phyloP scores from a whole-genome alignment of 768 basidiomycete genomes.

The Termitomyces sp. region DNA sequence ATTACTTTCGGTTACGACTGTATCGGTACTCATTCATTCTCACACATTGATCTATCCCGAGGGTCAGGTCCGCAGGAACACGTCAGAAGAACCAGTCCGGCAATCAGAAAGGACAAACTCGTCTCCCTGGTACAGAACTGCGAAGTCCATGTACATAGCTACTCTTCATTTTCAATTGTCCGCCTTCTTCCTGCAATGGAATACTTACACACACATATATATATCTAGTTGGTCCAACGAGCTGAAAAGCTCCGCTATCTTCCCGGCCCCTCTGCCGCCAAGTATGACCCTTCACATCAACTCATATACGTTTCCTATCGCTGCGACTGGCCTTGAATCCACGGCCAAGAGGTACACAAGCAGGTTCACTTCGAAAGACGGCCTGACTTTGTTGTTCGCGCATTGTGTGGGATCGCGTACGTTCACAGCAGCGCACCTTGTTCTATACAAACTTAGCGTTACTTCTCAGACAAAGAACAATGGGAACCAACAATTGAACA shows the following conservation, averaged over 20 bases:
- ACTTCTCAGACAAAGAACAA: conserved; percentile 28
- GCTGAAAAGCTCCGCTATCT: not conserved
- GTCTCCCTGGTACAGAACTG: not conserved
- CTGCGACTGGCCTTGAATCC: conserved; percentile 8
- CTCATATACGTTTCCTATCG: conserved; percentile 1
- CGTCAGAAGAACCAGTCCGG: not conserved
- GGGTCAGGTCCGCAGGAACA: not conserved
- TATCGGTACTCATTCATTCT: not conserved
- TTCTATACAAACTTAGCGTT: not conserved
- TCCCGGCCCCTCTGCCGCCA: not conserved
- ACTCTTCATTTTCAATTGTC: not conserved
- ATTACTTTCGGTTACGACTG: not conserved
- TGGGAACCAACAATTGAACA: conserved; percentile 30
- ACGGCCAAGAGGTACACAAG: conserved; percentile 13
- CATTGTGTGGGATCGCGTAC: conserved; percentile 14
- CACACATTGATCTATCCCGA: not conserved
- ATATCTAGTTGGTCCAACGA: not conserved
- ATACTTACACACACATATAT: not conserved
- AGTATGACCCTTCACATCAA: conserved; percentile 2
- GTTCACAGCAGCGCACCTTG: not conserved
- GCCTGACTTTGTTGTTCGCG: conserved; percentile 13
- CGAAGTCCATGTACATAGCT: not conserved
- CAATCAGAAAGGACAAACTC: not conserved
- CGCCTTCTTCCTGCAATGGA: conserved; percentile 1
- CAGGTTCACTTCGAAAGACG: not conserved